Evolutionary conservation across 768 basidiomycete species (phyloP).

Genomic region (Filobasidium wieringae): DNA sequence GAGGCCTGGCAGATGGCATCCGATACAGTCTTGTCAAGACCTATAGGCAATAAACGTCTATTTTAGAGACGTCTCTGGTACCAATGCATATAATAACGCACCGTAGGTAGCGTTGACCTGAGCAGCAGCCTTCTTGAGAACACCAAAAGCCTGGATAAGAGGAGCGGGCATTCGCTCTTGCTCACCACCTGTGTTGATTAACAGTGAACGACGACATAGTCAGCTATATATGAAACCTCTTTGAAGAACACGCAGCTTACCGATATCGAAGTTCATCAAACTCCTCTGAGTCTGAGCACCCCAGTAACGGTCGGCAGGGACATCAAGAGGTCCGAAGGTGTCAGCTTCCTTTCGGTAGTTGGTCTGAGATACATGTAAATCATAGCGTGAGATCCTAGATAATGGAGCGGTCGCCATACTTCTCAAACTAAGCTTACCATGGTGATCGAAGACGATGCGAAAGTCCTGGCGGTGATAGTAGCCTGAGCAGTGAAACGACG

Average conservation of each 20-base stretch:
- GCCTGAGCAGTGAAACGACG: not conserved
- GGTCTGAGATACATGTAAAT: not conserved
- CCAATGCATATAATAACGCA: not conserved
- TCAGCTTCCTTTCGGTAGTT: conserved; percentile 65
- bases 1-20: conserved; percentile 83
- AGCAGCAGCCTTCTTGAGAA: conserved; percentile 93
- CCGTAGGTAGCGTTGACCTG: conserved; percentile 82
- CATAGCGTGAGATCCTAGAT: not conserved
- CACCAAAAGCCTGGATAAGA: conserved; percentile 95
- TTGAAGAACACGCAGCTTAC: conserved; percentile 34
- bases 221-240: not conserved
- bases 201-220: not conserved
- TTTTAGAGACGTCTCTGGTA: not conserved
- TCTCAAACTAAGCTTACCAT: conserved; percentile 8
- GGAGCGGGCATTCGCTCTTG: conserved; percentile 85
- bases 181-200: conserved; percentile 46
- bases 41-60: conserved; percentile 1
- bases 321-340: conserved; percentile 89
- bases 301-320: conserved; percentile 83
- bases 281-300: conserved; percentile 98
- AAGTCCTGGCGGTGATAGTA: conserved; percentile 6
- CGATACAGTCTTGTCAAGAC: conserved; percentile 69
- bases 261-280: conserved; percentile 96
- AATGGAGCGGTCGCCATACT: not conserved
- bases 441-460: conserved; percentile 10